Percentiles rank a stretch among this genome's conserved stretches.
phyloP scores from a whole-genome alignment of 345 rosid species.

The Camelina sativa region DNA sequence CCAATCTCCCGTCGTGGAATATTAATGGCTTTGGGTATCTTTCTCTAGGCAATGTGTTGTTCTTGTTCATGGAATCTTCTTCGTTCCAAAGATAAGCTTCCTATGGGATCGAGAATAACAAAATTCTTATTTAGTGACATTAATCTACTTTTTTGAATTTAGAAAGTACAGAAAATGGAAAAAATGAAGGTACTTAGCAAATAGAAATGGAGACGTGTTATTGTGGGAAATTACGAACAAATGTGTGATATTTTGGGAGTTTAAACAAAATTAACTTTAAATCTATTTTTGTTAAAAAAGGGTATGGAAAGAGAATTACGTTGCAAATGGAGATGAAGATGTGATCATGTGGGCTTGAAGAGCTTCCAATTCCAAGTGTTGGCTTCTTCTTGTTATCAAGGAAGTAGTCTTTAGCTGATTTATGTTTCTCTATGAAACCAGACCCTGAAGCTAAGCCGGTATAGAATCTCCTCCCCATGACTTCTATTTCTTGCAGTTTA shows the following conservation, averaged over 20 bases:
- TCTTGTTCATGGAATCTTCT: conserved; percentile 51
- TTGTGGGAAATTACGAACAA: neutral
- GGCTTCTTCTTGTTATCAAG: conserved; percentile 61
- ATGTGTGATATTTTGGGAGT: neutral
- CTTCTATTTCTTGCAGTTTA: conserved; percentile 53
- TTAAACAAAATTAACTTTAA: neutral
- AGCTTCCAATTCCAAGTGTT: conserved; percentile 57
- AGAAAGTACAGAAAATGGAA: neutral
- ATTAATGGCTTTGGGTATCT: conserved; percentile 87
- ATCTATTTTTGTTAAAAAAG: conserved; percentile 11
- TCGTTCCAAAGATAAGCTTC: conserved; percentile 69
- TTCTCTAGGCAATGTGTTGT: conserved; percentile 59
- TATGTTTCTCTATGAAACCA: conserved; percentile 69
- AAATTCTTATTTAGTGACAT: neutral
- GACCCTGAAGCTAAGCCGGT: conserved; percentile 70
- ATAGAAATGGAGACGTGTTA: neutral
- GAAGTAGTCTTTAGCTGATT: conserved; percentile 63
- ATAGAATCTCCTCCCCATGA: conserved; percentile 49
- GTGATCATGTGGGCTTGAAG: conserved; percentile 61
- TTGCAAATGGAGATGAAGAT: conserved; percentile 70
- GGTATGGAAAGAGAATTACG: neutral
- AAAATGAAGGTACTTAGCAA: neutral
- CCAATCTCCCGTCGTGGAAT: conserved; percentile 98
- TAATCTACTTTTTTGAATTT: neutral
- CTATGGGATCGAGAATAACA: conserved; percentile 44